Conservation (phyloP, 2,329 filamentous ascomycete species). For the Trichophyton equinum region DNA sequence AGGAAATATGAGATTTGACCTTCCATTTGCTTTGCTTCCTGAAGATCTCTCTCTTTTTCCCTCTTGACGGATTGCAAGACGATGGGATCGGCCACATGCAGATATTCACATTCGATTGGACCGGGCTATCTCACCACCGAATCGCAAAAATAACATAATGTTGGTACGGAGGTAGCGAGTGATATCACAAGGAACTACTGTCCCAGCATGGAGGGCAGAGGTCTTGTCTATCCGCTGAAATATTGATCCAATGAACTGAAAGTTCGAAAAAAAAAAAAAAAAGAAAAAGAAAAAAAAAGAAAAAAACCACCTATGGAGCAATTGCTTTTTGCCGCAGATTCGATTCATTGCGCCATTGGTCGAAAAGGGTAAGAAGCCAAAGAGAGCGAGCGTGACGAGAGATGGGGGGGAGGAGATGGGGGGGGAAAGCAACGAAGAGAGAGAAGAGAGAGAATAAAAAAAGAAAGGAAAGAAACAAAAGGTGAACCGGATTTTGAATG, state of each 20-base stretch:
- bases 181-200: slow-evolving; percentile 13
- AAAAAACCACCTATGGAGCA: neutral
- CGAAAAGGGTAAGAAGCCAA: neutral
- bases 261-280: neutral
- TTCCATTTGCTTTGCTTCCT: neutral
- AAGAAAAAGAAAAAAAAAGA: too few relatives aligned
- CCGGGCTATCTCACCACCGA: slow-evolving; percentile 21
- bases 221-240: neutral
- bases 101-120: slow-evolving; percentile 17
- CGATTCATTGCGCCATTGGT: slow-evolving; percentile 4
- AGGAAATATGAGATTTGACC: neutral
- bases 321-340: neutral
- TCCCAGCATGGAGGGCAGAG: slow-evolving; percentile 1
- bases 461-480: neutral
- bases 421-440: neutral
- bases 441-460: neutral
- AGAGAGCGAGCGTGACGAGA: neutral
- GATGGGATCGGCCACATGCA: slow-evolving; percentile 17
- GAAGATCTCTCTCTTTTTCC: neutral
- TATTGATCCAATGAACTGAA: neutral
- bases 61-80: neutral
- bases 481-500: slow-evolving; percentile 2
- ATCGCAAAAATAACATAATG: slow-evolving; percentile 6
- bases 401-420: neutral
- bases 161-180: slow-evolving; percentile 10